Evolutionary conservation across 2,329 filamentous ascomycete species (phyloP), one percentile per base, ranked within the genome.

Genomic region (Pseudocercospora macadamiae): DNA sequence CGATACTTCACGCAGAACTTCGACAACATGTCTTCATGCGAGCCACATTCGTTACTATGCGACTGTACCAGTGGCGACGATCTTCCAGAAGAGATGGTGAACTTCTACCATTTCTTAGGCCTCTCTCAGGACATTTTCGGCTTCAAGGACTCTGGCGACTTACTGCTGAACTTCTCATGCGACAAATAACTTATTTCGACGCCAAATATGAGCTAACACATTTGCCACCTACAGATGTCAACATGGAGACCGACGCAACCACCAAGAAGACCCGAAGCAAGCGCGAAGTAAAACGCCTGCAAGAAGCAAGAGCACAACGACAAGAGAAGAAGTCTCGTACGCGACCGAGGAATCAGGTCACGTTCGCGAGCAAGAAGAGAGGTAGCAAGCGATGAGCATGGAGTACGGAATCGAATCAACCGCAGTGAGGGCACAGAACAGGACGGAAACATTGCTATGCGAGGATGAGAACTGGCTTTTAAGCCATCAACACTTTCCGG

Each of bases 231-330:
- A 6, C 28, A 57, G 64, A 68, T 49, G 52, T 64, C 47, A 75
- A 73, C 54, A 76, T 77, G 73, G 76, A 78, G 48, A 66, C 75
- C 57, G 75, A 76, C 62, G 70, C 66, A 51, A 62, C 67, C 19
- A 39, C 42, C 8, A 64, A 64, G 51, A 56, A 58, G 10, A 51
- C 45, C 9, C 51, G 57, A 25, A 66, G 64, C 53, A 65, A 66
- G 51, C 63, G 64, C 30, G 64, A 66, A 30, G 54, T 66, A 16
- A 63, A 62, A 51, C 59, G 64, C 10, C 51, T 64, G 32, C 63
- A 65, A 52, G 45, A 56, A 58, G 74, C 70, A 55, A 74, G 75
- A 61, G 58, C 60, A 14, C 71, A 71, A n/a, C 67, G 71, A 55
- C 58, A 72, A 32, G 68, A 68, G 51, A 69, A 71, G 64, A 76